Evolutionary conservation across 179 eudicot genomes (phyloP), one percentile per base, ranked within the genome.

Genomic region (Patellifolia procumbens): DNA sequence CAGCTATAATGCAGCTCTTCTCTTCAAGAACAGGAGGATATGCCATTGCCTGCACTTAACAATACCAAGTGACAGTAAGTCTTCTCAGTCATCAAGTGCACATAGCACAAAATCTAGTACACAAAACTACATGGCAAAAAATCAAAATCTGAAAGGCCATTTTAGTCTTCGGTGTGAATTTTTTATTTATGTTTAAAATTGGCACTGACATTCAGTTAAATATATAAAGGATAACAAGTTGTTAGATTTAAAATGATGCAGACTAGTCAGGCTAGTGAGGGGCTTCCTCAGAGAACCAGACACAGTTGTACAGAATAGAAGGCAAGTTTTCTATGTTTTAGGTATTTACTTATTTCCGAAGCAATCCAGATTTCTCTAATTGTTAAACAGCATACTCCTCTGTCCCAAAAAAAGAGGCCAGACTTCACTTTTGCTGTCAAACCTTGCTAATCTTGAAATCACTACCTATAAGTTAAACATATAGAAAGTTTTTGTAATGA

Each of bases 1-100:
- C 99, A 81, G 97, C 89, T 75, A 95, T 85, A 69, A 95, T 89
- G 90, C 99, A 95, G 81, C 90, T 91, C 87, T 90, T 91, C 77
- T 86, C 90, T 70, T 74, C 85, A 28, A 80, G 39, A 77, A 82
- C 90, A 72, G 90, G 86, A 74, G 74, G 83, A 86, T 91, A 92
- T 68, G 99, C 87, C 97, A 92, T 89, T 72, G 97, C 92, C 99
- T 95, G 86, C 81, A 80, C 35, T 66, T 73, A 35, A 59, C 31
- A 56, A 70, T 35, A 71, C 43, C 34, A 62, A 53, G 76, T 55
- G 61, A 55, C 59, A 74, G 49, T 43, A 51, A 37, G 76, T 26
- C 60, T 69, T 39, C 43, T 39, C 43, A 39, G 43, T 39, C 26
- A 26, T 46, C 31, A 74, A 70, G 48, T 29, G 69, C 34, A 52